phyloP scores from a whole-genome alignment of 176 grass and related monocot species.

The Aegilops bicornis region DNA sequence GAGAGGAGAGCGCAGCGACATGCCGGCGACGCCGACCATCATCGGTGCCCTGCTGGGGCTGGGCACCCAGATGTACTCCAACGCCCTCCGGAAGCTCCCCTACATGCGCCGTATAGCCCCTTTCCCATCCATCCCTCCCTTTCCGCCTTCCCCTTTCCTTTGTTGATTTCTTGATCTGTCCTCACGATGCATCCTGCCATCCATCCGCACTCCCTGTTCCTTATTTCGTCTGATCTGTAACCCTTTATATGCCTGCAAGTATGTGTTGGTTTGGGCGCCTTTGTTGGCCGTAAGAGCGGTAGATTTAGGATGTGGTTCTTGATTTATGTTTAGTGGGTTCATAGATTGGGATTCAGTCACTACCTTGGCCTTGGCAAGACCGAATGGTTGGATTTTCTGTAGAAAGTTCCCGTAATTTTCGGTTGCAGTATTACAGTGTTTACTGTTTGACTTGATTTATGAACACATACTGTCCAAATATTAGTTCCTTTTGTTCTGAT shows the following conservation, averaged over 20 bases:
- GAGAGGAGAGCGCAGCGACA: constrained; percentile 37
- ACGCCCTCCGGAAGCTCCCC: constrained; percentile 95
- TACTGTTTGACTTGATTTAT: constrained; percentile 23
- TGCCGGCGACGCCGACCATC: constrained; percentile 84
- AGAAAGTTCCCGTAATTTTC: not conserved
- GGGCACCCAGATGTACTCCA: constrained; percentile 95
- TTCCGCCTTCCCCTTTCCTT: not conserved
- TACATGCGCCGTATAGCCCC: constrained; percentile 76
- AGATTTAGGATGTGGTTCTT: constrained; percentile 9
- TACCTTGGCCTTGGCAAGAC: not conserved
- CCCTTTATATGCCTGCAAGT: not conserved
- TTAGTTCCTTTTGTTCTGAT: not conserved
- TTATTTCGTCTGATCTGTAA: constrained; percentile 8
- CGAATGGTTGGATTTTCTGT: not conserved
- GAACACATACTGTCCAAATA: not conserved
- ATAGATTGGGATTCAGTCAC: not conserved
- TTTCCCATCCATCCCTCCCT: not conserved
- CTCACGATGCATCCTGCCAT: not conserved
- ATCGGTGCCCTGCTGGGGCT: constrained; percentile 83
- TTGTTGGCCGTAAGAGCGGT: not conserved
- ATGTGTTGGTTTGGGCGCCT: not conserved
- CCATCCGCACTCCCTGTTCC: not conserved
- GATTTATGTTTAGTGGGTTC: constrained; percentile 16
- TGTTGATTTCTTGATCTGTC: constrained; percentile 40
- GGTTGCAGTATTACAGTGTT: not conserved